Evolutionary conservation across 2,329 filamentous ascomycete species (phyloP), one percentile per base, ranked within the genome.

Genomic region (Pseudocercospora macadamiae): DNA sequence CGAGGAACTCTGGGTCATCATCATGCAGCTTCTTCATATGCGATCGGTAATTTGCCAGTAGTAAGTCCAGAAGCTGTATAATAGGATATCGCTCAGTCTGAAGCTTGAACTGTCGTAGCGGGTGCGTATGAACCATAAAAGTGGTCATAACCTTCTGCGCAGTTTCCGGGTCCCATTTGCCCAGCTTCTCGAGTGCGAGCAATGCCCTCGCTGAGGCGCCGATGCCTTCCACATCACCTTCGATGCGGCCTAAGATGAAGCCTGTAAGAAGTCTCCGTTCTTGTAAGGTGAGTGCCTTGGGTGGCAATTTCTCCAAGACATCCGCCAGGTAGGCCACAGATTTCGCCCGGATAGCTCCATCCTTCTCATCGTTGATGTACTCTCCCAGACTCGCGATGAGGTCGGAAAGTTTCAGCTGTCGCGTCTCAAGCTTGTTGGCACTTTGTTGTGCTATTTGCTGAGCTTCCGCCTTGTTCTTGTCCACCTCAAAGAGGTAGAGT

Each of bases 361-460:
- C 85, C 67, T 88, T 85, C 52, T 71, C 71, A 71, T 86, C 83
- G 65, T 87, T 88, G 68, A 89, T 81, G 66, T 88, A 89, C 71
- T 87, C 85, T 18, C 84, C 84, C 28, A 89, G 76, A 44, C 83
- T 85, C 68, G 87, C 83, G 55, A 89, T 83, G 51, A 88, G 74
- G 54, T 82, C 81, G 56, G 89, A 79, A 30, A 89, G 77, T 65
- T 84, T 87, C 53, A 83, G 76, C 66, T 87, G 77, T 64, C 83
- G 85, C 66, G 73, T 78, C 69, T 86, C 81, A 60, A 89, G 76
- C 71, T 74, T 78, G 68, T 71, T 65, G 61, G 79, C 79, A 56
- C 77, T 79, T 54, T 72, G 70, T 49, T 72, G 65, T 28, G 79
- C 80, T 51, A 78, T 76, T 28, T 66, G 69, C 54, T 70, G 69